These are phyloP conservation scores for Amanita inopinata DNA, from an alignment of 768 basidiomycete genomes.

Conservation along the genomic window DNA sequence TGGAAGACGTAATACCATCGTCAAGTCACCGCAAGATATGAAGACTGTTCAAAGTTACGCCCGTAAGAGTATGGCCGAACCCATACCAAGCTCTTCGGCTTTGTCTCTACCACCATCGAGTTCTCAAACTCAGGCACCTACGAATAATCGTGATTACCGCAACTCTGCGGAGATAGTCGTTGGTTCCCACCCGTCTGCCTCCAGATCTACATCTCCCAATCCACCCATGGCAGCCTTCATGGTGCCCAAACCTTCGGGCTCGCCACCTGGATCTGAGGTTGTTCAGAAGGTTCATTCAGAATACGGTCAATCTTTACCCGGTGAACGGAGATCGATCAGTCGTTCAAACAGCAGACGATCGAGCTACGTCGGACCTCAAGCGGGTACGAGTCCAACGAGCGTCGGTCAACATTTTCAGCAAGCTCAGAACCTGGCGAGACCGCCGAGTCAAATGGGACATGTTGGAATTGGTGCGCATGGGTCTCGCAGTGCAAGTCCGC, in stretches of 20 bases:
- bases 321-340: conserved; percentile 60
- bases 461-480: conserved; percentile 78
- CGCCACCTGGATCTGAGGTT: conserved; percentile 37
- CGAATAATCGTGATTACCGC: conserved; percentile 49
- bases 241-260: conserved; percentile 44
- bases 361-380: conserved; percentile 25
- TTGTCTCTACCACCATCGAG: conserved; percentile 29
- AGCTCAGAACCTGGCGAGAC: conserved; percentile 37
- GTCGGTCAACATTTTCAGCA: conserved; percentile 10
- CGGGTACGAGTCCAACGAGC: conserved; percentile 16
- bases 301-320: conserved; percentile 83
- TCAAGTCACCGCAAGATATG: conserved; percentile 6
- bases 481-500: conserved; percentile 51
- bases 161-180: conserved; percentile 71
- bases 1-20: conserved; percentile 11
- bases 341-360: conserved; percentile 39
- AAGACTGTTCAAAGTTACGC: conserved; percentile 4
- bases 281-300: conserved; percentile 66
- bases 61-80: conserved; percentile 16
- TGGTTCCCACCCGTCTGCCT: conserved; percentile 62
- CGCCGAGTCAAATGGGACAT: conserved; percentile 56
- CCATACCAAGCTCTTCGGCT: conserved; percentile 18
- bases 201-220: conserved; percentile 69
- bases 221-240: conserved; percentile 68
- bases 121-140: conserved; percentile 14